Conservation (phyloP, 202 grass and related monocot genomes). For the Hordeum pubiflorum region DNA sequence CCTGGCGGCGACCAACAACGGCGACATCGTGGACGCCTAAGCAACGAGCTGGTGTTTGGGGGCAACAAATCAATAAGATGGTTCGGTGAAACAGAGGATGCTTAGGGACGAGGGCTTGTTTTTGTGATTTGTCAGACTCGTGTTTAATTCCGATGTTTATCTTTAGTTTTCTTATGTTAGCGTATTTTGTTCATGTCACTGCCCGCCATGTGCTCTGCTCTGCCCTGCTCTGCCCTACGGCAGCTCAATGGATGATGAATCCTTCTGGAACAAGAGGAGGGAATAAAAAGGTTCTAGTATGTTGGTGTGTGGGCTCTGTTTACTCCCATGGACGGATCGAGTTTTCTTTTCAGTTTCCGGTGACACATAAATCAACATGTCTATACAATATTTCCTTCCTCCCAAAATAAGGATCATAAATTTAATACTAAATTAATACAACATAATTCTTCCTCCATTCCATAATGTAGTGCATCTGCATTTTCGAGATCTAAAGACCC, state of each 20-base stretch:
- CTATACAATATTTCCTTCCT: too few relatives aligned
- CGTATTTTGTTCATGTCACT: constrained; percentile 18
- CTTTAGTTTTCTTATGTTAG: constrained; percentile 3
- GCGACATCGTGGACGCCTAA: constrained; percentile 57
- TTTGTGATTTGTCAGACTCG: not conserved
- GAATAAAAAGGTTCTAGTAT: not conserved
- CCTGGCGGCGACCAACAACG: constrained; percentile 45
- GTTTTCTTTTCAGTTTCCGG: not conserved
- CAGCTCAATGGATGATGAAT: not conserved
- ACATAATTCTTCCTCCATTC: too few relatives aligned
- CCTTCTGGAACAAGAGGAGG: not conserved
- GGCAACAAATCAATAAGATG: not conserved
- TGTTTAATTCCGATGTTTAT: not conserved
- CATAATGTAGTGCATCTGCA: too few relatives aligned
- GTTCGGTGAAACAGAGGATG: not conserved
- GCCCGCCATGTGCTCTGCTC: constrained; percentile 5
- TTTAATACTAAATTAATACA: too few relatives aligned
- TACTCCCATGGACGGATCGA: not conserved
- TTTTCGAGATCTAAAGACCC: too few relatives aligned
- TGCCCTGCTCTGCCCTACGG: not conserved
- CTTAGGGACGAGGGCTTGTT: not conserved
- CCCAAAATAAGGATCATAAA: too few relatives aligned
- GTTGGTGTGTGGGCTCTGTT: not conserved
- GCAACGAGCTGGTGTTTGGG: not conserved
- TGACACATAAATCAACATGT: not conserved